Percentiles rank a stretch among this genome's conserved stretches.
phyloP scores from a whole-genome alignment of 2,329 filamentous ascomycete genomes.

The Pseudopyricularia cyperi region DNA sequence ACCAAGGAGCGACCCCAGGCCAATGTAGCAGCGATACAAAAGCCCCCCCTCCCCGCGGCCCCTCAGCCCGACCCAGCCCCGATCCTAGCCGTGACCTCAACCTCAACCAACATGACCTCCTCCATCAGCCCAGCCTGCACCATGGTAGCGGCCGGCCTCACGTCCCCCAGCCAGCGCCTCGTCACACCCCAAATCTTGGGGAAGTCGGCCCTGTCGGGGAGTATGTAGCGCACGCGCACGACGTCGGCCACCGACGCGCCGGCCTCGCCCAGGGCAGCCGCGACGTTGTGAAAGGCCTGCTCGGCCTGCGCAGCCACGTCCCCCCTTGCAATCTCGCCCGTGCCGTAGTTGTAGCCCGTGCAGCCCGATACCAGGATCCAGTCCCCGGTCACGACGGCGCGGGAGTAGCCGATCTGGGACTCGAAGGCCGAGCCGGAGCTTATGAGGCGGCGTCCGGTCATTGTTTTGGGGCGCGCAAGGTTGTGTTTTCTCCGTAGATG shows the following conservation, averaged over 20 bases:
- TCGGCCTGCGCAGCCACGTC: slow-evolving; percentile 34
- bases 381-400: slow-evolving; percentile 36
- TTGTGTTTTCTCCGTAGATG: no score
- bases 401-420: slow-evolving; percentile 38
- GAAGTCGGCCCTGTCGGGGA: slow-evolving; percentile 34
- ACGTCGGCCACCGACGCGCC: slow-evolving; percentile 29
- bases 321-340: slow-evolving; percentile 25
- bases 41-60: no score
- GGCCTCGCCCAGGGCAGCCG: slow-evolving; percentile 28
- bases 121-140: slow-evolving; percentile 36
- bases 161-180: slow-evolving; percentile 32
- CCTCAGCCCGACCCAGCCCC: no score
- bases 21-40: no score
- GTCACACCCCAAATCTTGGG: slow-evolving; percentile 34
- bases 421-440: slow-evolving; percentile 39
- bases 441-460: slow-evolving; percentile 16
- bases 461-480: no score
- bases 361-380: slow-evolving; percentile 41
- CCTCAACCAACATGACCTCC: slow-evolving; percentile 28
- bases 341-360: slow-evolving; percentile 41
- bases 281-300: slow-evolving; percentile 34
- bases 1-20: no score
- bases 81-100: slow-evolving; percentile 18
- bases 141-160: slow-evolving; percentile 41
- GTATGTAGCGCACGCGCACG: slow-evolving; percentile 37